These are phyloP conservation scores for Mucor piriformis DNA, from an alignment of 371 early-diverging fungal species.

Conservation along the genomic window DNA sequence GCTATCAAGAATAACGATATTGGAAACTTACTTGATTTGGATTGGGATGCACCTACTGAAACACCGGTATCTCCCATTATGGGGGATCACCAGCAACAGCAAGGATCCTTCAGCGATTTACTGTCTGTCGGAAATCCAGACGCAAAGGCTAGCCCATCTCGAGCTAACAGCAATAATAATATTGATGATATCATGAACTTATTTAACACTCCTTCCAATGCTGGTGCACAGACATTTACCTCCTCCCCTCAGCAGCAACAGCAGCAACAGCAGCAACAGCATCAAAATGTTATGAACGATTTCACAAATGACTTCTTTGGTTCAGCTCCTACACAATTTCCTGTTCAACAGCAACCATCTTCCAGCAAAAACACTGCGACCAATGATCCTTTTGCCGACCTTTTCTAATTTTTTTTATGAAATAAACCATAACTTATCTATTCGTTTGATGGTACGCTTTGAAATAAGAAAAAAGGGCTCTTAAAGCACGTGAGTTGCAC, in stretches of 20 bases:
- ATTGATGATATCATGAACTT: conserved; percentile 42
- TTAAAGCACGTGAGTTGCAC: neutral
- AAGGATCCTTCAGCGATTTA: conserved; percentile 28
- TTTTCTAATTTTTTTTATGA: conserved; percentile 21
- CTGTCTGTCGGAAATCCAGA: conserved; percentile 31
- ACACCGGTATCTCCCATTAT: conserved; percentile 32
- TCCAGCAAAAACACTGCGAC: conserved; percentile 1
- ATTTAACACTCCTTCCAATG: conserved; percentile 27
- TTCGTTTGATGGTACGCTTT: neutral
- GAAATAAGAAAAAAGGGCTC: neutral
- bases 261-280: conserved; percentile 10
- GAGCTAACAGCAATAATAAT: conserved; percentile 18
- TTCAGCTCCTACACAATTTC: conserved; percentile 6
- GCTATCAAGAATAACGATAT: conserved; percentile 62
- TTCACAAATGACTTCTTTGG: conserved; percentile 29
- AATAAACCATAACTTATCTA: neutral
- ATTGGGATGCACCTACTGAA: conserved; percentile 48
- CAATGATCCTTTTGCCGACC: conserved; percentile 40
- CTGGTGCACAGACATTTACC: conserved; percentile 5
- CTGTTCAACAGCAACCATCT: conserved; percentile 3
- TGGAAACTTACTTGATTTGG: conserved; percentile 57
- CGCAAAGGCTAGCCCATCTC: conserved; percentile 7
- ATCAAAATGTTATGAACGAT: conserved; percentile 6
- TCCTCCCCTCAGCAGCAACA: conserved; percentile 11
- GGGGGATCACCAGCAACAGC: conserved; percentile 18